Base-by-base conservation (phyloP, 805 yeast species). In the Isabelozyma heimii region DNA sequence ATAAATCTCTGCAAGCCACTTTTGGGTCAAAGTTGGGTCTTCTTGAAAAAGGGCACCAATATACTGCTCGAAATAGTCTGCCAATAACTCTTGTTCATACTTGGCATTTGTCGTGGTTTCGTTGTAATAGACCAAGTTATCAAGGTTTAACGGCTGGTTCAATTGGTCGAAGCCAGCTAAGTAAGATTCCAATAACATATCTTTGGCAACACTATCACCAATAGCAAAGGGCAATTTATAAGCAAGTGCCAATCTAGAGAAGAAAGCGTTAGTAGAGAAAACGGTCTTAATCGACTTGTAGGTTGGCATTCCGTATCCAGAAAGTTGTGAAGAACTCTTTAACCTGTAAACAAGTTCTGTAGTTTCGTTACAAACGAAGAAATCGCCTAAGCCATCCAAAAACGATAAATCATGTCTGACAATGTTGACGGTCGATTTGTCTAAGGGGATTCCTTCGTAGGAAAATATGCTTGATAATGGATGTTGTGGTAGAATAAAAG, bases 331-430 rank as follows among this genome's bases (percentile, higher is more conserved):
- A 54, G 51, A 12, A 12, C 27, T 20, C 27, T 16, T 15, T 26
- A 68, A 61, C 43, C 58, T 56, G 53, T 66, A 72, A 28, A 72
- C 57, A 40, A 71, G 56, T 45, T 61, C 62, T 1, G 75, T 63
- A 2, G 73, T 60, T 47, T 67, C 75, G n/a, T 65, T 56, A 12
- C 75, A 71, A 26, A 72, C 58, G 48, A 61, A 68, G 47, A 69
- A 67, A 54, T 72, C 77, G 1, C 77, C 77, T 43, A 72, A 59
- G 0, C 77, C 77, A 49, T 72, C 77, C 42, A 67, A 62, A 47
- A 69, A 68, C 37, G 73, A 69, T 35, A 70, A 58, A 45, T 71
- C 75, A 50, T 66, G 57, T 38, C 68, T 56, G 20, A 66, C 50
- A n/a, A 67, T 56, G 8, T 50, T 52, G 44, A 57, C 57, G 9